Conservation (phyloP, 2,329 filamentous ascomycete genomes). For the Penicillium aurantiogriseum region DNA sequence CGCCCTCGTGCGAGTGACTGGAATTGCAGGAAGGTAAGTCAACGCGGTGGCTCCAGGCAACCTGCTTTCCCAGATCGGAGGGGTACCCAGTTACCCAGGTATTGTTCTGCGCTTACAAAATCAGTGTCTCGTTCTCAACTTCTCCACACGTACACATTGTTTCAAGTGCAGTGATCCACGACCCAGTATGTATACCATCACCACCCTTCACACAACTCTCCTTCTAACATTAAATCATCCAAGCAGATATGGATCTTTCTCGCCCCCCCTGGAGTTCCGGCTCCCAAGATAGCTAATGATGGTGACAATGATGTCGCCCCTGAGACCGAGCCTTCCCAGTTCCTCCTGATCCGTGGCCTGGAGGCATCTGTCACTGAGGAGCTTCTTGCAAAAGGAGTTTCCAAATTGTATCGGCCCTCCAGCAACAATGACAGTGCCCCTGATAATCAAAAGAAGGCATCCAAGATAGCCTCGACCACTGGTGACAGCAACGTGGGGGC, state of each 20-base stretch:
- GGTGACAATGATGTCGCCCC: slow-evolving; percentile 56
- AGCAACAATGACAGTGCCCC: slow-evolving; percentile 36
- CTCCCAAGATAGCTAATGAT: slow-evolving; percentile 48
- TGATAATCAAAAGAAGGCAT: slow-evolving; percentile 44
- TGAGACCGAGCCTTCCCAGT: slow-evolving; percentile 66
- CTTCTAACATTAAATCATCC: slow-evolving; percentile 14
- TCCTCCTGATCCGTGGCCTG: slow-evolving; percentile 71
- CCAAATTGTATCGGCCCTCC: slow-evolving; percentile 66
- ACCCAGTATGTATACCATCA: slow-evolving; percentile 46
- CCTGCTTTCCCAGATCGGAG: neutral
- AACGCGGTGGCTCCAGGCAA: neutral
- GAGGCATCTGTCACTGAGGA: slow-evolving; percentile 70
- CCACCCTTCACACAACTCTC: neutral
- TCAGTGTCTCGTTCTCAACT: slow-evolving; percentile 59
- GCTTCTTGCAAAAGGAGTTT: slow-evolving; percentile 68
- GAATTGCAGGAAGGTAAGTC: slow-evolving; percentile 53
- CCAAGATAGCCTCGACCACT: slow-evolving; percentile 56
- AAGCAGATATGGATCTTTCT: slow-evolving; percentile 28
- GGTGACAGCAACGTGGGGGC: slow-evolving; percentile 66
- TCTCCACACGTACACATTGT: slow-evolving; percentile 55
- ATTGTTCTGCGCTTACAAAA: neutral
- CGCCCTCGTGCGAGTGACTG: slow-evolving; percentile 53
- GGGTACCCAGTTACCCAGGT: neutral
- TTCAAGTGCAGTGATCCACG: slow-evolving; percentile 58
- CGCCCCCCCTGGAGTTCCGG: slow-evolving; percentile 39